Percentiles rank a stretch among this genome's conserved stretches.
Evolutionary conservation across 768 basidiomycete genomes (phyloP).

Genomic region (Boletus huronensis): DNA sequence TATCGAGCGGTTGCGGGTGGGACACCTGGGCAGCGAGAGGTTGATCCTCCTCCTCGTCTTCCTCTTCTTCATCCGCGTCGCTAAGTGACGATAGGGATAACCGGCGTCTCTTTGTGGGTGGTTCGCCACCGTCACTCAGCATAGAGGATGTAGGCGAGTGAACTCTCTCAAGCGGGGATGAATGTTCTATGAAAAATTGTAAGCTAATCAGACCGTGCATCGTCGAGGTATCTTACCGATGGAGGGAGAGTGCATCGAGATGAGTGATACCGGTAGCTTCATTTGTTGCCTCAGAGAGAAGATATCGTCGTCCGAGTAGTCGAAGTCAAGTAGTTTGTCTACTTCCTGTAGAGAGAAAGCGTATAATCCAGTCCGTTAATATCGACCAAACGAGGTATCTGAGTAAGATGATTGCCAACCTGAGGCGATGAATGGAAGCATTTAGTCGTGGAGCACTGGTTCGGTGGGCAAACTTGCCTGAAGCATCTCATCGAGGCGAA

Average conservation of each 20-base stretch:
- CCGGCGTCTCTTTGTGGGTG: slow-evolving; percentile 51
- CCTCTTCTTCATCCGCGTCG: slow-evolving; percentile 38
- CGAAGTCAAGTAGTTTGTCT: slow-evolving; percentile 75
- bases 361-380: slow-evolving; percentile 13
- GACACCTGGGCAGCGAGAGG: slow-evolving; percentile 52
- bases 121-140: slow-evolving; percentile 43
- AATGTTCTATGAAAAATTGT: slow-evolving; percentile 21
- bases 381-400: slow-evolving; percentile 6
- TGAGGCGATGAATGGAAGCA: slow-evolving; percentile 12
- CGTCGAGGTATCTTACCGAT: slow-evolving; percentile 40
- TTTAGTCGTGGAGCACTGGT: slow-evolving; percentile 9
- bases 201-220: background rate
- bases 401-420: slow-evolving; percentile 23
- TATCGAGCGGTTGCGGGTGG: slow-evolving; percentile 29
- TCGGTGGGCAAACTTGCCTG: slow-evolving; percentile 46
- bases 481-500: slow-evolving; percentile 76
- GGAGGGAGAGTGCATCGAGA: slow-evolving; percentile 50
- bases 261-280: slow-evolving; percentile 47
- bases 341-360: slow-evolving; percentile 52
- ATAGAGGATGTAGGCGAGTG: slow-evolving; percentile 39
- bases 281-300: slow-evolving; percentile 69
- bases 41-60: slow-evolving; percentile 57
- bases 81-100: slow-evolving; percentile 56
- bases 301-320: slow-evolving; percentile 69
- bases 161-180: slow-evolving; percentile 18